phyloP scores from a whole-genome alignment of 768 basidiomycete species.

The Cystobasidium onofrii region DNA sequence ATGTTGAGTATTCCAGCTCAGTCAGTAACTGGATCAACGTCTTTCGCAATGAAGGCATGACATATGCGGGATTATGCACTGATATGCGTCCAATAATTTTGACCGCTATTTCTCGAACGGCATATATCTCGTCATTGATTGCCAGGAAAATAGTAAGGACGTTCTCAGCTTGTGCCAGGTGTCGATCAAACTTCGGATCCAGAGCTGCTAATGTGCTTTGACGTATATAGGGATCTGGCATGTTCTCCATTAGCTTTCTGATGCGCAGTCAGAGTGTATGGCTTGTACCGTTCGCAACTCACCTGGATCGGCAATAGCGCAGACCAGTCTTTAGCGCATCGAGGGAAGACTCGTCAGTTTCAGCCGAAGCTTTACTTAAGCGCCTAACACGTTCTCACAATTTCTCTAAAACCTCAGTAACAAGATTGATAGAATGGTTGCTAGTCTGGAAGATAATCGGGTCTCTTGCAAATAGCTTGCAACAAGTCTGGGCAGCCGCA shows the following conservation, averaged over 20 bases:
- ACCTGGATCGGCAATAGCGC: constrained; percentile 64
- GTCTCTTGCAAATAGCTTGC: constrained; percentile 81
- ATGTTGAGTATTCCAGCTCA: constrained; percentile 89
- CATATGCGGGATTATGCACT: constrained; percentile 92
- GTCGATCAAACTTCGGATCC: constrained; percentile 89
- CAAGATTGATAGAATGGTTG: constrained; percentile 90
- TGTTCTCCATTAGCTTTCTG: not conserved
- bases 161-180: constrained; percentile 94
- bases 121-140: constrained; percentile 90
- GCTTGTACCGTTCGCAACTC: constrained; percentile 32
- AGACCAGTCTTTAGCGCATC: not conserved
- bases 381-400: constrained; percentile 52
- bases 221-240: constrained; percentile 66
- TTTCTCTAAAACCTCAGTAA: constrained; percentile 96
- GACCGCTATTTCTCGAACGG: constrained; percentile 85
- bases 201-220: constrained; percentile 75
- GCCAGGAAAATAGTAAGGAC: constrained; percentile 96
- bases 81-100: constrained; percentile 84
- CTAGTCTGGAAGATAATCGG: constrained; percentile 94
- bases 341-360: constrained; percentile 50
- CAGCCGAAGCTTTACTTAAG: constrained; percentile 45
- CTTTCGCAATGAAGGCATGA: constrained; percentile 94
- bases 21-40: constrained; percentile 91
- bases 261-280: constrained; percentile 19
- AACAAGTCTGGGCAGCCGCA: constrained; percentile 85